Evolutionary conservation across 1,284 basidiomycete genomes (phyloP), one percentile per base, ranked within the genome.

Genomic region (Cystobasidiaceae sp.): DNA sequence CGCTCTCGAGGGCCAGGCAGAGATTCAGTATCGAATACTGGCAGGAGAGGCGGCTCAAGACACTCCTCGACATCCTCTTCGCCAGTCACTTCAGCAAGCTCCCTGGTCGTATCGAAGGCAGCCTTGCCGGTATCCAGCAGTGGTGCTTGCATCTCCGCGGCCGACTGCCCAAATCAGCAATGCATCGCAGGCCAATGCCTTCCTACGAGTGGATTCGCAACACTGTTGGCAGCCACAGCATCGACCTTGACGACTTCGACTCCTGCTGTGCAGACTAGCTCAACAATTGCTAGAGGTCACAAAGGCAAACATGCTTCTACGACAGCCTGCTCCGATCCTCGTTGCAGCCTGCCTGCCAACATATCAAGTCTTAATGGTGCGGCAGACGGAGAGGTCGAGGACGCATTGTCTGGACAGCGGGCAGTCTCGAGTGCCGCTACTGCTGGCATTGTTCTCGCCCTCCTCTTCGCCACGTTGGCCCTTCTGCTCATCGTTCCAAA

Each of bases 371-470:
- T 63, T n/a, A 54, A 63, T 19, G 39, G 34, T 27, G 41, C 41
- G 4, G 61, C 43, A 17, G 51, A 49, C 25, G 28, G 28, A 13
- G 25, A 32, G n/a, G 27, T 21, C 8, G 21, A 33, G 8, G 59
- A 32, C 2, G 27, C 30, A 27, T 13, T 37, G n/a, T 33, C 23
- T 6, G 25, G 25, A 9, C 39, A 48, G 39, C 33, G 51, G 21
- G 61, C 61, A 21, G 21, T 63, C 28, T 63, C 61, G 2, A 43
- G 27, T 17, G 61, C 61, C 13, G 61, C 61, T 41, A 63, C 50
- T 25, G 30, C 61, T 25, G 61, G 61, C 13, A 49, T 63, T 4
- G 61, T 63, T 7, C 25, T 54, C 27, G 61, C 61, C 15, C 17
- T 63, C 4, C 41, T 63, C 8, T 55, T 63, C 34, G 41, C 44